Conservation (phyloP, 2,329 filamentous ascomycete species). For the Aureobasidium sp. region DNA sequence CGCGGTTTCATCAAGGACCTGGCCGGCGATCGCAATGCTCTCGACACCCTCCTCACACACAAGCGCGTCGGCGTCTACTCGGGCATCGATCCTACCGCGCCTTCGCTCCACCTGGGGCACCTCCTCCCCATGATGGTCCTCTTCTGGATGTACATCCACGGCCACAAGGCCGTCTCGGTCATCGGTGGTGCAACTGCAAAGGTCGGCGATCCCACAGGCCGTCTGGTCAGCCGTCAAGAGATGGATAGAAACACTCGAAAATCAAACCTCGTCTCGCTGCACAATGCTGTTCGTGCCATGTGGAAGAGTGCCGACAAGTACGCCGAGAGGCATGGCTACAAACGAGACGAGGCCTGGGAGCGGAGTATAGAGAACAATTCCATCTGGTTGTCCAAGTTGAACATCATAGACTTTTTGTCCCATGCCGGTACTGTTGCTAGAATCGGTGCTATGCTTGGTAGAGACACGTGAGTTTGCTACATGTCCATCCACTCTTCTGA, state of each 20-base stretch:
- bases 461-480: conserved; percentile 65
- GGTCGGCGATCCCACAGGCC: conserved; percentile 71
- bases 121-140: conserved; percentile 74
- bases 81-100: conserved; percentile 74
- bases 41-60: conserved; percentile 57
- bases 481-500: conserved; percentile 21
- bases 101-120: conserved; percentile 74
- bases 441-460: conserved; percentile 77
- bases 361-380: conserved; percentile 62
- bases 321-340: conserved; percentile 58
- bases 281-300: conserved; percentile 62
- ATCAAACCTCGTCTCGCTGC: conserved; percentile 61
- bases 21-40: conserved; percentile 50
- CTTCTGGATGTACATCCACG: conserved; percentile 76
- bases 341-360: conserved; percentile 57
- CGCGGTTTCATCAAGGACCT: conserved; percentile 68
- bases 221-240: conserved; percentile 54
- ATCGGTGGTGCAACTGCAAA: conserved; percentile 69
- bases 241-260: conserved; percentile 47
- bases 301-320: conserved; percentile 67
- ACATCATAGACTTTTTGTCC: conserved; percentile 67
- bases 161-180: conserved; percentile 60
- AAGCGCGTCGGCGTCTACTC: conserved; percentile 69
- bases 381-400: conserved; percentile 67
- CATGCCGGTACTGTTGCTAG: conserved; percentile 67